These are phyloP conservation scores for Thymus quinquecostatus DNA, from an alignment of 257 asterid species.

Conservation along the genomic window DNA sequence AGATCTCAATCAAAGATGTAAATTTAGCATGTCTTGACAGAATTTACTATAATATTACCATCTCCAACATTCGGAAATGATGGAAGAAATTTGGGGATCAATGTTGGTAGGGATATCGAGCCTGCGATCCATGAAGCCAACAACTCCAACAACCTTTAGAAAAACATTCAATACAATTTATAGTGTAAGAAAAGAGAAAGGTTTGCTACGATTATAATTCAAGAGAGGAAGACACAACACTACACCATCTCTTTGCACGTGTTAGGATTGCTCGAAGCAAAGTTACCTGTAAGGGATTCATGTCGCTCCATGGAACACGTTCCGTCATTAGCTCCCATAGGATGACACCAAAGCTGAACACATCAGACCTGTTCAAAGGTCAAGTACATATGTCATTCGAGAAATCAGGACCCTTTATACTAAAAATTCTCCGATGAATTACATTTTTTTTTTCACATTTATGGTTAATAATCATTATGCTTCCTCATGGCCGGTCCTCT, in stretches of 20 bases:
- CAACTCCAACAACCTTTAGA: conserved; percentile 69
- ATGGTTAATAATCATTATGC: not conserved
- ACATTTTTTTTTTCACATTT: not conserved
- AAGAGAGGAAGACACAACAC: not conserved
- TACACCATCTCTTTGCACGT: not conserved
- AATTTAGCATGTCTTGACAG: not conserved
- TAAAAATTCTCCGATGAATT: not conserved
- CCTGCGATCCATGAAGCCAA: conserved; percentile 75
- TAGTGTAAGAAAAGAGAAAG: not conserved
- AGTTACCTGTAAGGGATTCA: conserved; percentile 65
- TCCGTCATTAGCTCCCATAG: conserved; percentile 81
- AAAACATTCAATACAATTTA: not conserved
- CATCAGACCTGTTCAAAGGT: conserved; percentile 59
- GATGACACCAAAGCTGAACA: conserved; percentile 73
- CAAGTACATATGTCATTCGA: not conserved
- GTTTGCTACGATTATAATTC: not conserved
- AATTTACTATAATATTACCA: conserved; percentile 44
- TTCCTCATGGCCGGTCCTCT: not conserved
- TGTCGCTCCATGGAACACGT: conserved; percentile 62
- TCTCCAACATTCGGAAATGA: conserved; percentile 72
- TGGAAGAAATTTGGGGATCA: conserved; percentile 61
- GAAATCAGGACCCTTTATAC: not conserved
- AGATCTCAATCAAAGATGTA: conserved; percentile 8
- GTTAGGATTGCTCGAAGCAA: not conserved
- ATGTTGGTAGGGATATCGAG: conserved; percentile 54